Conservation (phyloP, 2,329 filamentous ascomycete genomes). For the Verruconis gallopava region DNA sequence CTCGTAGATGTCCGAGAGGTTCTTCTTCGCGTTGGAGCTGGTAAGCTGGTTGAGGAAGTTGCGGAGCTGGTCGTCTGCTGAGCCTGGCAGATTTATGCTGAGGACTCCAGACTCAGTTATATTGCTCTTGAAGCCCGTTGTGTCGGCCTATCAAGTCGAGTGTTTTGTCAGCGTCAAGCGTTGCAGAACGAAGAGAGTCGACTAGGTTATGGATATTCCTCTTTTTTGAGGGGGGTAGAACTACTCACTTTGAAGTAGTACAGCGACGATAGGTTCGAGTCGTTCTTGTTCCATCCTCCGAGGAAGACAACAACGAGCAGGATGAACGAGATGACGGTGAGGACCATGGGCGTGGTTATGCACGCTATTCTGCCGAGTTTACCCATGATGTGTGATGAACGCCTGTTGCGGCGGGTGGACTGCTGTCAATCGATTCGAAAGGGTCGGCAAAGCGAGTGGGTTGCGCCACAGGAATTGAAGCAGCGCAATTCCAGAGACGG, state of each 20-base stretch:
- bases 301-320: conserved; percentile 48
- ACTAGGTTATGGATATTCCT: not conserved
- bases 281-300: conserved; percentile 38
- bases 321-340: conserved; percentile 66
- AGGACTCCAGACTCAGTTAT: conserved; percentile 11
- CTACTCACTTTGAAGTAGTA: conserved; percentile 33
- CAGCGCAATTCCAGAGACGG: no score
- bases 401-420: no score
- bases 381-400: conserved; percentile 53
- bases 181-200: no score
- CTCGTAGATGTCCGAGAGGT: conserved; percentile 64
- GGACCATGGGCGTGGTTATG: conserved; percentile 72
- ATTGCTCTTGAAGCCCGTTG: conserved; percentile 41
- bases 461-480: no score
- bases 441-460: no score
- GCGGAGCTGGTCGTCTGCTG: conserved; percentile 4
- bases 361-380: conserved; percentile 70
- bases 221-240: no score
- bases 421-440: no score
- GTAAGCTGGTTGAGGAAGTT: conserved; percentile 29
- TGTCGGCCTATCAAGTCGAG: conserved; percentile 37
- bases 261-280: conserved; percentile 8
- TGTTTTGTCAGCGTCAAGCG: conserved; percentile 4
- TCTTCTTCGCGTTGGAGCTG: conserved; percentile 21
- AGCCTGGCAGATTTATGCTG: conserved; percentile 13